Conservation (phyloP, 768 basidiomycete species). For the Mycena crocata region DNA sequence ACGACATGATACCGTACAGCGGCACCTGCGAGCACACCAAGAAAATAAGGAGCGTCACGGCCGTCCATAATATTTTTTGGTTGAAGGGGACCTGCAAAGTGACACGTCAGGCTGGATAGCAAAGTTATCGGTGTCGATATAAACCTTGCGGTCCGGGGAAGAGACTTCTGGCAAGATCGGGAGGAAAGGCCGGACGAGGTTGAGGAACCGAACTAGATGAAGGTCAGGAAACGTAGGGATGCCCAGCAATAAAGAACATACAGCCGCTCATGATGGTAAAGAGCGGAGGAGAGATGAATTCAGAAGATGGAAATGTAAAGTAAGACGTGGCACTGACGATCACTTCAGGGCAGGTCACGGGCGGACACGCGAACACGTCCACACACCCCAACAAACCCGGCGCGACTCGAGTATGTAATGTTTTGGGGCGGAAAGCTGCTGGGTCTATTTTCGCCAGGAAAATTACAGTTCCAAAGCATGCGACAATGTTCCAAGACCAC, state of each 20-base stretch:
- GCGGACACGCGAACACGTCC: no score
- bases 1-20: constrained; percentile 99
- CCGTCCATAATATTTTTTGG: constrained; percentile 99
- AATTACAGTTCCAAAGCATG: no score
- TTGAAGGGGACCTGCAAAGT: constrained; percentile 89
- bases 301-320: no score
- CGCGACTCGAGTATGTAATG: no score
- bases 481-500: no score
- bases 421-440: no score
- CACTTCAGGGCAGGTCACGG: no score
- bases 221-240: constrained; percentile 10
- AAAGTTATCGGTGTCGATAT: constrained; percentile 30
- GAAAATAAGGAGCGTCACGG: constrained; percentile 99
- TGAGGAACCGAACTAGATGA: constrained; percentile 89
- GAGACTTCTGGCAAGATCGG: constrained; percentile 97
- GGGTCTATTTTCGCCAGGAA: no score
- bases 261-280: constrained; percentile 81
- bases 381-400: no score
- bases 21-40: constrained; percentile 99
- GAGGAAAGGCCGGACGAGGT: constrained; percentile 98
- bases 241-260: constrained; percentile 50
- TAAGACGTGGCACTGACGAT: no score
- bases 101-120: constrained; percentile 19
- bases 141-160: constrained; percentile 95
- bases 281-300: constrained; percentile 34